Percentiles rank a stretch among this genome's conserved stretches.
Conservation (phyloP, 257 asterid species). For the Solanum piurae region DNA sequence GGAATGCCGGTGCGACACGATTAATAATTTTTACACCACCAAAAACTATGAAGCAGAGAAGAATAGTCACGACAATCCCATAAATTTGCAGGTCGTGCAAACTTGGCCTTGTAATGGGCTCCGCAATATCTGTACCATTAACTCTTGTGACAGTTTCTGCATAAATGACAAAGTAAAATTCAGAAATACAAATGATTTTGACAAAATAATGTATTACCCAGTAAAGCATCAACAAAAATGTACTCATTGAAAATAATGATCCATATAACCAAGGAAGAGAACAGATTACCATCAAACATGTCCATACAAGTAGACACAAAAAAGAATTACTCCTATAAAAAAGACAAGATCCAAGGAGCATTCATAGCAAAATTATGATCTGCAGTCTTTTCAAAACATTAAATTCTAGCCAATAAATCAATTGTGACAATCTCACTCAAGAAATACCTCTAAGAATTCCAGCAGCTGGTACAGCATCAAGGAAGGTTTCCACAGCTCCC, state of each 20-base stretch:
- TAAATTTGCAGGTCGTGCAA: conserved; percentile 93
- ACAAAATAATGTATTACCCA: neutral
- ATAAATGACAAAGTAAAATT: conserved; percentile 2
- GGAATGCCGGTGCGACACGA: conserved; percentile 98
- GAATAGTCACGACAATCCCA: conserved; percentile 88
- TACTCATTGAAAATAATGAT: neutral
- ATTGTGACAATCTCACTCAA: neutral
- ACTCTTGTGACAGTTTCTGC: conserved; percentile 67
- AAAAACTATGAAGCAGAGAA: conserved; percentile 92
- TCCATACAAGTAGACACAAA: neutral
- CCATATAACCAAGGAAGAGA: neutral
- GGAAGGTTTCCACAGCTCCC: conserved; percentile 99
- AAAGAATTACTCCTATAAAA: neutral
- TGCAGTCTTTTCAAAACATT: neutral
- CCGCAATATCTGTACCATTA: conserved; percentile 68
- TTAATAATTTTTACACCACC: conserved; percentile 98
- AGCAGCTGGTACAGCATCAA: conserved; percentile 87
- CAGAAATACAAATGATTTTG: neutral
- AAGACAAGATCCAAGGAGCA: neutral
- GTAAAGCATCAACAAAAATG: conserved; percentile 11
- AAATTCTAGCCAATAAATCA: neutral
- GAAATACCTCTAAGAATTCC: conserved; percentile 83
- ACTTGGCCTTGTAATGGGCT: conserved; percentile 87
- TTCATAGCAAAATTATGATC: neutral
- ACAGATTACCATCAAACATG: neutral